Base-by-base conservation (phyloP, 1,139 yeast species). In the Yamadazyma atlantica region DNA sequence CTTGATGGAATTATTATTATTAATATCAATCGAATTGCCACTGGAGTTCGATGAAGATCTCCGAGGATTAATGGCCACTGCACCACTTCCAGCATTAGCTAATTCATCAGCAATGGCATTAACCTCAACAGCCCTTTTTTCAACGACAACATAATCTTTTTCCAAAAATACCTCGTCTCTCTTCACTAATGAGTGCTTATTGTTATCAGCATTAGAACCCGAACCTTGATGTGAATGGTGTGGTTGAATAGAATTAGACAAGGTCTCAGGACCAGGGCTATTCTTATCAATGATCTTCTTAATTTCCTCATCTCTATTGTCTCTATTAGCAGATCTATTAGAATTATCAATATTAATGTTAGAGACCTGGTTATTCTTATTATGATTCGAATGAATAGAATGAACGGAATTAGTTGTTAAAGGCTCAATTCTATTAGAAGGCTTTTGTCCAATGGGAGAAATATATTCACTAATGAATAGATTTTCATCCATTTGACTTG, bases 101-200 rank as follows among this genome's bases (percentile, higher is more conserved):
- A 90, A 67, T 56, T 89, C 95, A 60, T 92, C 97, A 8, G 97
- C 97, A 40, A 92, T 69, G 1, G 96, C 94, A 63, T 92, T 92
- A 9, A 92, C 95, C 58, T 92, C 97, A 4, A 92, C 97, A 0
- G 94, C 88, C 37, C 95, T 75, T 59, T 89, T 90, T 58, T 92
- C 97, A 18, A 92, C 92, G 28, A 92, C 95, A 32, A 92, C 97
- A 52, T 92, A 92, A 53, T 89, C 97, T 46, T 79, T 80, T 49
- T 85, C 95, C 39, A 82, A 64, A 26, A 72, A 64, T 12, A 74
- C 56, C 34, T 78, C 82, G 18, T 75, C 70, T 30, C 54, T 58
- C 35, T 54, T 52, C 11, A 38, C 23, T 12, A 34, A 9, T 2
- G 38, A 30, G 4, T 25, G 26, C 4, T 36, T 36, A 16, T 24